Percentiles rank a stretch among this genome's conserved stretches.
phyloP scores from a whole-genome alignment of 2,329 filamentous ascomycete genomes.

The Alternaria infectoria region DNA sequence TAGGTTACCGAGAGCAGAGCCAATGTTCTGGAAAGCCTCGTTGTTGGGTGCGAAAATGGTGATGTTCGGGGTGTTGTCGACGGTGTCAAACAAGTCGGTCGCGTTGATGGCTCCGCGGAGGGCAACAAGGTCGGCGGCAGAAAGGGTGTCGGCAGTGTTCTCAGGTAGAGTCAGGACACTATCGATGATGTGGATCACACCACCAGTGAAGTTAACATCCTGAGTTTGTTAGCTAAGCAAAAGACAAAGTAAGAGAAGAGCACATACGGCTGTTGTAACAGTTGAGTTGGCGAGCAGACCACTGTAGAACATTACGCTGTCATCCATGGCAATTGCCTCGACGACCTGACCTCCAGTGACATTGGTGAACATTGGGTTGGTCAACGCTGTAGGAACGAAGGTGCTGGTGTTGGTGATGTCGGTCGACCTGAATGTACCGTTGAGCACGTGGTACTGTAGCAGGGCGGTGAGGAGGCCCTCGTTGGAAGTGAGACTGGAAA shows the following conservation, averaged over 20 bases:
- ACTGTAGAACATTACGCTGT: conserved; percentile 58
- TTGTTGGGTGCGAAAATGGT: conserved; percentile 72
- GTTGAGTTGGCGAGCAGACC: conserved; percentile 59
- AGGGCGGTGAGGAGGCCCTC: conserved; percentile 52
- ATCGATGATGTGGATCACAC: conserved; percentile 57
- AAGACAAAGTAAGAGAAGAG: not conserved
- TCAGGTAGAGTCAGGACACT: conserved; percentile 51
- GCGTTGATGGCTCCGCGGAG: conserved; percentile 50
- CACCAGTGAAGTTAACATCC: conserved; percentile 54
- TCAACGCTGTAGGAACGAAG: conserved; percentile 59
- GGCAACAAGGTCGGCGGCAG: conserved; percentile 47
- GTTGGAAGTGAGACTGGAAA: conserved; percentile 35
- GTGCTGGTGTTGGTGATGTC: conserved; percentile 49
- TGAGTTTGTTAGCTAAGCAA: conserved; percentile 17
- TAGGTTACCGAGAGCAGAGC: conserved; percentile 58
- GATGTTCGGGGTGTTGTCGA: conserved; percentile 56
- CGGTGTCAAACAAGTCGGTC: conserved; percentile 48
- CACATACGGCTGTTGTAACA: conserved; percentile 57
- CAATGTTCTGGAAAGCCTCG: conserved; percentile 64
- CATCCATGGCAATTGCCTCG: conserved; percentile 51
- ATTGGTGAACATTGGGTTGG: conserved; percentile 60
- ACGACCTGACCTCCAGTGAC: conserved; percentile 67
- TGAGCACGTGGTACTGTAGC: conserved; percentile 65
- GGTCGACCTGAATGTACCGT: conserved; percentile 55
- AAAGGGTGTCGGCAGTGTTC: conserved; percentile 37